These are phyloP conservation scores for Inga oerstediana DNA, from an alignment of 306 rosid species.

Conservation along the genomic window DNA sequence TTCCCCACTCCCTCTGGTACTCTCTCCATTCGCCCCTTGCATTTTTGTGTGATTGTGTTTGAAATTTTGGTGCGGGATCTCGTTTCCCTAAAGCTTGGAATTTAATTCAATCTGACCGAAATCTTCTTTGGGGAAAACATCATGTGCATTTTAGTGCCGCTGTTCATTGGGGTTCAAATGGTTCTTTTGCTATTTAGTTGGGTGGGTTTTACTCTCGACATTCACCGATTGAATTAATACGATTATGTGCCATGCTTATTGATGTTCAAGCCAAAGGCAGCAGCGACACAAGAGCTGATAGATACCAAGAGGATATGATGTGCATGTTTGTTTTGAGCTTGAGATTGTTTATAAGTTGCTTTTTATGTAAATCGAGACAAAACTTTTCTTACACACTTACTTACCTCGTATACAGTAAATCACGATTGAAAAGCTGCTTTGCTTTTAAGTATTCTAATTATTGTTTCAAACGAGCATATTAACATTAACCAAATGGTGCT, in stretches of 20 bases:
- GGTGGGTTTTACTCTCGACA: neutral
- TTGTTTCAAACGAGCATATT: too few species aligned
- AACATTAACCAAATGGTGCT: neutral
- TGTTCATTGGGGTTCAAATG: neutral
- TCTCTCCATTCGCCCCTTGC: neutral
- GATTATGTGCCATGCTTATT: neutral
- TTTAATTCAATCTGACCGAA: neutral
- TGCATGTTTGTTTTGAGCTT: too few species aligned
- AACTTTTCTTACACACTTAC: too few species aligned
- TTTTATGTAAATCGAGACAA: too few species aligned
- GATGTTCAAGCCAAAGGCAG: neutral
- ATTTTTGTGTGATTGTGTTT: neutral
- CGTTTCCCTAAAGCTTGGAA: neutral
- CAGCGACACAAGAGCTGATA: neutral
- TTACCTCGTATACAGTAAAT: too few species aligned
- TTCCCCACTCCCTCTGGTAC: conserved; percentile 73
- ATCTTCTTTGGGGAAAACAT: neutral
- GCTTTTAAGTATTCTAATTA: too few species aligned
- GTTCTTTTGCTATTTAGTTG: neutral
- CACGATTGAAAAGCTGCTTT: too few species aligned
- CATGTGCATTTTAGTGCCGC: neutral
- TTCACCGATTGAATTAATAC: neutral
- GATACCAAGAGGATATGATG: neutral
- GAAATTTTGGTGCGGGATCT: neutral
- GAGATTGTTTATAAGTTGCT: too few species aligned